phyloP scores from a whole-genome alignment of 768 basidiomycete species.

The Chlorophyllum brunneum region DNA sequence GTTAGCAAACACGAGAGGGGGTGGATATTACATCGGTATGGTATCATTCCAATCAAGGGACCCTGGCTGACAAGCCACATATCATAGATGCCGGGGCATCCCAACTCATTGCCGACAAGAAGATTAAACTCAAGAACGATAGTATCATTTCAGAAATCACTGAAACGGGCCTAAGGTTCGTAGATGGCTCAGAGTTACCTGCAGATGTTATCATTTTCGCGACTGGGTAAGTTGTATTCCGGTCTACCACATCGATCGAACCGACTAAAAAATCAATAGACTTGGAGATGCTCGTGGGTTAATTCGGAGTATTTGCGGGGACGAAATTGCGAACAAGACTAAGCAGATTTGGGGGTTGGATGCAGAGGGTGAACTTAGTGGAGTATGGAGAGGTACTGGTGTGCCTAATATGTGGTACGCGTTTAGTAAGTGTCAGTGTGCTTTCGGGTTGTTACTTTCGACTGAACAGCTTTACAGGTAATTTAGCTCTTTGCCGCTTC shows the following conservation, averaged over 20 bases:
- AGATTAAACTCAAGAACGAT: slow-evolving; percentile 70
- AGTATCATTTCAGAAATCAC: slow-evolving; percentile 42
- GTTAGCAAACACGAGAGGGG: slow-evolving; percentile 25
- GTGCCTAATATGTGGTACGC: slow-evolving; percentile 54
- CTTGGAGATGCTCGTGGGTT: slow-evolving; percentile 38
- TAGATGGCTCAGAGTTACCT: slow-evolving; percentile 40
- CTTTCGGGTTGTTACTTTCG: neutral
- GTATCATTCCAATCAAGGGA: neutral
- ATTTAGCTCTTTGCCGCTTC: slow-evolving; percentile 58
- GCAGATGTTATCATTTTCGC: slow-evolving; percentile 58
- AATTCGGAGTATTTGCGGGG: slow-evolving; percentile 41
- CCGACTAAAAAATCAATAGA: slow-evolving; percentile 24
- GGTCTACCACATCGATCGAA: neutral
- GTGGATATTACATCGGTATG: slow-evolving; percentile 35
- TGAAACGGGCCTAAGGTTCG: slow-evolving; percentile 40
- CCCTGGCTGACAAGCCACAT: neutral
- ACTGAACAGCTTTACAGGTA: slow-evolving; percentile 30
- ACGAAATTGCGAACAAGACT: slow-evolving; percentile 38
- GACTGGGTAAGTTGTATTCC: slow-evolving; percentile 41
- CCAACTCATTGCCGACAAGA: slow-evolving; percentile 58
- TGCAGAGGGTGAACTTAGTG: slow-evolving; percentile 57
- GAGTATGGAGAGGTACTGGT: slow-evolving; percentile 46
- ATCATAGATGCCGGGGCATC: slow-evolving; percentile 52
- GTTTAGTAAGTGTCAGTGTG: slow-evolving; percentile 36
- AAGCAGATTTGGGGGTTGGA: slow-evolving; percentile 59